Conservation (phyloP, 2,329 filamentous ascomycete genomes). For the Ophiocordyceps camponoti-saundersi region DNA sequence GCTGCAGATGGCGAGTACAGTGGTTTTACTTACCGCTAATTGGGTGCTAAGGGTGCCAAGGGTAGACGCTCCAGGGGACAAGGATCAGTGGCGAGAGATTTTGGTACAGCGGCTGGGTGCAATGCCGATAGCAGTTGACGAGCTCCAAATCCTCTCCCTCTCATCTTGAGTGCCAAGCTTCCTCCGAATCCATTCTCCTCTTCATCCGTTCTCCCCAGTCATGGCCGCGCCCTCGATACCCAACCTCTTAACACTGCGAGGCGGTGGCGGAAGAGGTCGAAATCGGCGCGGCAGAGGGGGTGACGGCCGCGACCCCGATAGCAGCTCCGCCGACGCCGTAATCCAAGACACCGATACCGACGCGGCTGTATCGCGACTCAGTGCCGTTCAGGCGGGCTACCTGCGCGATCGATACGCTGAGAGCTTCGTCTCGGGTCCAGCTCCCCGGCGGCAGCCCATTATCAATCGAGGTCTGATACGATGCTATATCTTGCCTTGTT, state of each 20-base stretch:
- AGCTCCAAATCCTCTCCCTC: no score
- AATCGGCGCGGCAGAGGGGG: slow-evolving; percentile 14
- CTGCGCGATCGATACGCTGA: slow-evolving; percentile 65
- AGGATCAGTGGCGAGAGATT: no score
- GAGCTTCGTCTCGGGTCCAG: slow-evolving; percentile 44
- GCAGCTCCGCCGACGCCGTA: slow-evolving; percentile 46
- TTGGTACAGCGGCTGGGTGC: no score
- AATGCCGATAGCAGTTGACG: no score
- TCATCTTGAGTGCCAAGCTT: no score
- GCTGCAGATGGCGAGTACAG: background rate
- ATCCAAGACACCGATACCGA: slow-evolving; percentile 87
- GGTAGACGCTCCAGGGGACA: no score
- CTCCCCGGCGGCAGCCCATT: slow-evolving; percentile 60
- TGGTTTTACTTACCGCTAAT: no score
- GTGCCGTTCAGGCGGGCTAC: slow-evolving; percentile 75
- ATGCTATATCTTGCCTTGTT: no score
- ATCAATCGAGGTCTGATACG: slow-evolving; percentile 59
- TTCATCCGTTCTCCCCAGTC: background rate
- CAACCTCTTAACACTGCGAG: slow-evolving; percentile 48
- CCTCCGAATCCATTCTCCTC: background rate
- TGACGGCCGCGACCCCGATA: slow-evolving; percentile 16
- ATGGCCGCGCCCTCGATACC: slow-evolving; percentile 67
- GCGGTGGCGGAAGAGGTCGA: slow-evolving; percentile 15
- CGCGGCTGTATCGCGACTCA: slow-evolving; percentile 74
- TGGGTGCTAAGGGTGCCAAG: no score